Evolutionary conservation across 2,329 filamentous ascomycete species (phyloP).

Genomic region (Scedosporium apiospermum): DNA sequence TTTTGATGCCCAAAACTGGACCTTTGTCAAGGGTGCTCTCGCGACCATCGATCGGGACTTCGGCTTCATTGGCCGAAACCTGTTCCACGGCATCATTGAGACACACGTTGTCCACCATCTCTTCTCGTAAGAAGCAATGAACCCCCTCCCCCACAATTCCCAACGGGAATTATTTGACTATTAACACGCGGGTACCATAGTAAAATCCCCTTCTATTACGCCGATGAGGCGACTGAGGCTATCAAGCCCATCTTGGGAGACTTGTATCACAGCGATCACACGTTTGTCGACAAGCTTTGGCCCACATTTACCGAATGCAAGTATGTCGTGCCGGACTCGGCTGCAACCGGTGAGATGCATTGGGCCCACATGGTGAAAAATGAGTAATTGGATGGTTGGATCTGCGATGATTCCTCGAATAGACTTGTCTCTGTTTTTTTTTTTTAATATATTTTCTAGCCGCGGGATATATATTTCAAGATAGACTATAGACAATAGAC

Average conservation of each 20-base stretch:
- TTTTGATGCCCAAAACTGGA: constrained; percentile 50
- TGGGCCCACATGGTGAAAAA: constrained; percentile 6
- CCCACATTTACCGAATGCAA: constrained; percentile 35
- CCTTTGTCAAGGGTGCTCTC: constrained; percentile 51
- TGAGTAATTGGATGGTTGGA: too few species aligned
- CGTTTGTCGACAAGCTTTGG: constrained; percentile 36
- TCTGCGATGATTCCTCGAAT: too few species aligned
- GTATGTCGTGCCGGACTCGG: constrained; percentile 27
- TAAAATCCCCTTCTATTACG: constrained; percentile 92
- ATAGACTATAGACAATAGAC: too few species aligned
- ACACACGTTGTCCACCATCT: constrained; percentile 56
- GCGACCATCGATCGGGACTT: constrained; percentile 57
- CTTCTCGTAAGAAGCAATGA: constrained; percentile 29
- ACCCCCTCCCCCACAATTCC: too few species aligned
- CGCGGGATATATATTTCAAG: too few species aligned
- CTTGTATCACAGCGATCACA: constrained; percentile 37
- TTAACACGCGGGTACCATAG: constrained; percentile 31
- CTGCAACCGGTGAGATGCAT: constrained; percentile 2
- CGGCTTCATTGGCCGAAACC: constrained; percentile 53
- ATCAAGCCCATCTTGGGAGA: constrained; percentile 47
- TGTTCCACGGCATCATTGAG: constrained; percentile 59
- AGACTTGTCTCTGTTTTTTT: too few species aligned
- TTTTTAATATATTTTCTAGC: too few species aligned
- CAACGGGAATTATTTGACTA: not conserved
- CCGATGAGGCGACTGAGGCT: constrained; percentile 89